Conservation (phyloP, 2,329 filamentous ascomycete genomes). For the Pezicula radicicola region DNA sequence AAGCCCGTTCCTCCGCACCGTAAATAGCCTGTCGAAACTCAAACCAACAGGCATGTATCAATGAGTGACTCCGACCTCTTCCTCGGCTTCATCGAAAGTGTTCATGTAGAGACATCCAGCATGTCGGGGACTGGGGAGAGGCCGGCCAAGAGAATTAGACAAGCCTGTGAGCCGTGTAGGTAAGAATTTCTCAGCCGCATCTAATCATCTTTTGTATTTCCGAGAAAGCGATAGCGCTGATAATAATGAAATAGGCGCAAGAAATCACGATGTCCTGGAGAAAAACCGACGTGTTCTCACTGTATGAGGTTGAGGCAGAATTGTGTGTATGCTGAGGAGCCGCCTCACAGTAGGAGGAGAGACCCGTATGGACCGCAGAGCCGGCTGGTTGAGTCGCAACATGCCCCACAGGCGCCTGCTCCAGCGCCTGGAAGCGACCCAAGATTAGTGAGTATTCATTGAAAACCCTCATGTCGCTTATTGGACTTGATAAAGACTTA, state of each 20-base stretch:
- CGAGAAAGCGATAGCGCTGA: background rate
- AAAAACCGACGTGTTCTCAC: conserved; percentile 45
- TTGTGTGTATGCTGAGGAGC: conserved; percentile 40
- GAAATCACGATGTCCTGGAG: conserved; percentile 48
- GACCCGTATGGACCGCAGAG: background rate
- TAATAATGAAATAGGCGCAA: conserved; percentile 37
- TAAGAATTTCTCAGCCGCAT: conserved; percentile 11
- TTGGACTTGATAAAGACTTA: background rate
- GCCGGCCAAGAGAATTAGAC: conserved; percentile 26
- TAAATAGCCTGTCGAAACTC: too few species aligned
- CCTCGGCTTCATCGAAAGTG: conserved; percentile 1
- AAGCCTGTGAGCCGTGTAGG: conserved; percentile 35
- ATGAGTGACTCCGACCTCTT: conserved; percentile 1
- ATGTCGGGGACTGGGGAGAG: conserved; percentile 7
- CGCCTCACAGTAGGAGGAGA: conserved; percentile 10
- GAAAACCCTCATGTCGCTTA: background rate
- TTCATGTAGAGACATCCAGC: background rate
- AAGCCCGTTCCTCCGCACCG: too few species aligned
- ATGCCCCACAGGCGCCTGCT: background rate
- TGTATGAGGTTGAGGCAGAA: conserved; percentile 44
- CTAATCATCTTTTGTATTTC: background rate
- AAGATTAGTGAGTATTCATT: conserved; percentile 10
- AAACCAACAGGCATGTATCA: background rate
- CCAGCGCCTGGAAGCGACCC: conserved; percentile 1
- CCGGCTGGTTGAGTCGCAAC: background rate